Percentiles rank a stretch among this genome's conserved stretches.
Conservation (phyloP, 73 alveolate species). For the Stentor roeselii region DNA sequence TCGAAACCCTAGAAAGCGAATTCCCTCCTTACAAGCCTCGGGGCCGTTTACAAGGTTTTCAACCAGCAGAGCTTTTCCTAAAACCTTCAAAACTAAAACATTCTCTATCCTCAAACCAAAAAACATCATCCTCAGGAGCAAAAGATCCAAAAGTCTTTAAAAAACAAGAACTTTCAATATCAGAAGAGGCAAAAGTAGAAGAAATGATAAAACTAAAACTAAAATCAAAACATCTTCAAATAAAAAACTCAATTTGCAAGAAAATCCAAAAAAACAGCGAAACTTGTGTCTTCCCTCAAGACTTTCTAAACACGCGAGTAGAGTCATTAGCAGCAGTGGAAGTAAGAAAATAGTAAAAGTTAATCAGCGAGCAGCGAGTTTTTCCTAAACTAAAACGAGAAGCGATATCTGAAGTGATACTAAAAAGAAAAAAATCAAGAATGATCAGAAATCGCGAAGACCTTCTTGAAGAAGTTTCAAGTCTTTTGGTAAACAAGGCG, state of each 20-base stretch:
- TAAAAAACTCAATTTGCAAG: not conserved
- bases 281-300: not conserved
- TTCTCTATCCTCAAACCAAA: not conserved
- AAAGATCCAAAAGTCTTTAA: not conserved
- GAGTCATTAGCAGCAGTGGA: not conserved
- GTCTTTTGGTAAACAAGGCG: not conserved
- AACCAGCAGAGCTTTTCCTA: not conserved
- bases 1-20: not conserved
- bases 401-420: not conserved
- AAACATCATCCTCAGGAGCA: not conserved
- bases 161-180: not conserved
- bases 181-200: not conserved
- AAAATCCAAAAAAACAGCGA: not conserved
- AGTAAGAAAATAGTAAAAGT: not conserved
- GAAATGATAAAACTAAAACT: not conserved
- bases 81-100: not conserved
- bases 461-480: not conserved
- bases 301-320: not conserved
- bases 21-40: not conserved
- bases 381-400: not conserved
- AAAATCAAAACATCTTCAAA: no score
- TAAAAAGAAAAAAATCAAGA: not conserved
- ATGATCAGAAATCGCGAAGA: not conserved
- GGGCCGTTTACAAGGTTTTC: not conserved
- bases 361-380: not conserved